These are phyloP conservation scores for Blastomyces gilchristii DNA, from an alignment of 2,329 filamentous ascomycete genomes.

Conservation along the genomic window DNA sequence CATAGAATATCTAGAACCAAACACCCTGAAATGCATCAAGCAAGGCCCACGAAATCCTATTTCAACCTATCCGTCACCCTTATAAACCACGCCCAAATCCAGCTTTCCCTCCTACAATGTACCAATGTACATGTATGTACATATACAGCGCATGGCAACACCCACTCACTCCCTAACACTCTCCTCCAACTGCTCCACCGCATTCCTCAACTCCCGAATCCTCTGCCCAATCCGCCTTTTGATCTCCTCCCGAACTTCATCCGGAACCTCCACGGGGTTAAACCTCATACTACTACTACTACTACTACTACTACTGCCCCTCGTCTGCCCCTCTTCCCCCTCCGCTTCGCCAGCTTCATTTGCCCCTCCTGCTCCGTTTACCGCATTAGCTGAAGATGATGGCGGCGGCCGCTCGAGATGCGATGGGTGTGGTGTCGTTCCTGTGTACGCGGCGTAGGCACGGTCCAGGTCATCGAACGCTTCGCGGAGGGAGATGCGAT, in stretches of 20 bases:
- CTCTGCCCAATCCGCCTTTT: conserved; percentile 35
- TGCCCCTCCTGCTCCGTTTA: background rate
- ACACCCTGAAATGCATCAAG: too few species aligned
- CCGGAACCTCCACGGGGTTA: conserved; percentile 23
- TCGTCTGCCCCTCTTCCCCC: conserved; percentile 15
- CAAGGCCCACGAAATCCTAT: too few species aligned
- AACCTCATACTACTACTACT: conserved; percentile 24
- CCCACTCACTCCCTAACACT: conserved; percentile 29
- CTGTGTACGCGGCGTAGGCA: conserved; percentile 29
- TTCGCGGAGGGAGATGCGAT: conserved; percentile 38
- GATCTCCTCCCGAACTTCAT: conserved; percentile 33
- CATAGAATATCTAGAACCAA: too few species aligned
- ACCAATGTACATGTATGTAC: too few species aligned
- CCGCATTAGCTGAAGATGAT: background rate
- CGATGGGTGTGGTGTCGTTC: conserved; percentile 6
- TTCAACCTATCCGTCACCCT: too few species aligned
- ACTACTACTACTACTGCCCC: too few species aligned
- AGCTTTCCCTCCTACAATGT: too few species aligned
- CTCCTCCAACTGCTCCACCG: conserved; percentile 35
- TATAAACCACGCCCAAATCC: too few species aligned
- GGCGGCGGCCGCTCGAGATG: conserved; percentile 10
- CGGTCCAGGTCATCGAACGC: conserved; percentile 32
- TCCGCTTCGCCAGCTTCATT: conserved; percentile 7
- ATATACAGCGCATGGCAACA: background rate
- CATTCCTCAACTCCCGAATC: conserved; percentile 39